These are phyloP conservation scores for Tillandsia leiboldiana DNA, from an alignment of 176 grass and related monocot genomes.

Conservation along the genomic window DNA sequence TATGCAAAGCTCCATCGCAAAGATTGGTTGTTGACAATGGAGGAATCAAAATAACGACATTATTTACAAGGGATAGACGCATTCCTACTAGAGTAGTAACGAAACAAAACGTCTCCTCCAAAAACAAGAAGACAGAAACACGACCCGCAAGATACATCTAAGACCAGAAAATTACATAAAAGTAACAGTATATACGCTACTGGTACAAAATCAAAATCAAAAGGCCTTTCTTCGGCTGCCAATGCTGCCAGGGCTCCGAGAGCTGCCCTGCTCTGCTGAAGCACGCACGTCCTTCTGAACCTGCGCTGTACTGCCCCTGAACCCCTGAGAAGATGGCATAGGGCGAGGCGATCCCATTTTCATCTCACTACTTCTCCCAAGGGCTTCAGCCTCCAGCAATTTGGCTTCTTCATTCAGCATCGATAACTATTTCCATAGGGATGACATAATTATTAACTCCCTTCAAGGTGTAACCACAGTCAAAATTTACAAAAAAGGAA, in stretches of 20 bases:
- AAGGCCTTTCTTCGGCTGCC: constrained; percentile 31
- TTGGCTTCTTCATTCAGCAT: constrained; percentile 49
- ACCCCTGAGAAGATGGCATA: constrained; percentile 16
- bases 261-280: constrained; percentile 21
- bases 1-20: too few relatives aligned
- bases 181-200: not conserved
- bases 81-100: not conserved
- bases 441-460: constrained; percentile 9
- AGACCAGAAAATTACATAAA: not conserved
- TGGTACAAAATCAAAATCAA: constrained; percentile 30
- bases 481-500: not conserved
- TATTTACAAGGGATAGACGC: not conserved
- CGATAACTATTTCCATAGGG: constrained; percentile 26
- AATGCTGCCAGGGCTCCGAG: constrained; percentile 17
- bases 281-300: constrained; percentile 10
- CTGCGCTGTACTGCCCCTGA: constrained; percentile 17
- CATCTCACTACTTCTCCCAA: constrained; percentile 4
- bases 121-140: not conserved
- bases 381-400: constrained; percentile 37
- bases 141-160: not conserved
- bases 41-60: not conserved
- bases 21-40: not conserved
- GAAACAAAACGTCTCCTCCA: not conserved
- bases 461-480: not conserved
- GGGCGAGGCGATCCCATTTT: constrained; percentile 29